Evolutionary conservation across 345 rosid species (phyloP).

Genomic region (Hevea brasiliensis): DNA sequence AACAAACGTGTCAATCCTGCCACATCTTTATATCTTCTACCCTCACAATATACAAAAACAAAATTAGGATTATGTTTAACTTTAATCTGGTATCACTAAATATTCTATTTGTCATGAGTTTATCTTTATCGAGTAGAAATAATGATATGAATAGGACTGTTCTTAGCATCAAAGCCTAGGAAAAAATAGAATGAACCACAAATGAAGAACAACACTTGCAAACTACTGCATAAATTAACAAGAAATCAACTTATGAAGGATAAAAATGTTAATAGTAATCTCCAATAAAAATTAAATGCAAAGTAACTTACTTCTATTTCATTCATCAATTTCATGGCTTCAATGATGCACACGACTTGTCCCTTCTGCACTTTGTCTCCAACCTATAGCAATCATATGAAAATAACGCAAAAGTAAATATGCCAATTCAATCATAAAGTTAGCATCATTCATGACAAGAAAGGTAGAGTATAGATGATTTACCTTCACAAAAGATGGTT

Average conservation of each 20-base stretch:
- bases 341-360: constrained; percentile 78
- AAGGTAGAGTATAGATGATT: constrained; percentile 16
- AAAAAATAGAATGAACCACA: background rate
- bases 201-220: background rate
- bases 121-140: too few species aligned
- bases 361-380: constrained; percentile 97
- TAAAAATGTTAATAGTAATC: background rate
- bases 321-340: constrained; percentile 97
- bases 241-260: background rate
- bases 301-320: constrained; percentile 73
- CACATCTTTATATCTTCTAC: too few species aligned
- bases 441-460: constrained; percentile 12
- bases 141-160: too few species aligned
- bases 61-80: too few species aligned
- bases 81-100: too few species aligned
- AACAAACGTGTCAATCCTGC: too few species aligned
- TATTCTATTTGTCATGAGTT: too few species aligned
- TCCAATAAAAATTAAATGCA: background rate
- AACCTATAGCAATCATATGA: constrained; percentile 40
- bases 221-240: background rate
- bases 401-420: background rate
- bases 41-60: too few species aligned
- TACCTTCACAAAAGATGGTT: constrained; percentile 83
- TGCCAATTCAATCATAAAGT: constrained; percentile 2
- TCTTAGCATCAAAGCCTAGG: too few species aligned